phyloP scores from a whole-genome alignment of 2,329 filamentous ascomycete species.

The Botrytis fragariae region DNA sequence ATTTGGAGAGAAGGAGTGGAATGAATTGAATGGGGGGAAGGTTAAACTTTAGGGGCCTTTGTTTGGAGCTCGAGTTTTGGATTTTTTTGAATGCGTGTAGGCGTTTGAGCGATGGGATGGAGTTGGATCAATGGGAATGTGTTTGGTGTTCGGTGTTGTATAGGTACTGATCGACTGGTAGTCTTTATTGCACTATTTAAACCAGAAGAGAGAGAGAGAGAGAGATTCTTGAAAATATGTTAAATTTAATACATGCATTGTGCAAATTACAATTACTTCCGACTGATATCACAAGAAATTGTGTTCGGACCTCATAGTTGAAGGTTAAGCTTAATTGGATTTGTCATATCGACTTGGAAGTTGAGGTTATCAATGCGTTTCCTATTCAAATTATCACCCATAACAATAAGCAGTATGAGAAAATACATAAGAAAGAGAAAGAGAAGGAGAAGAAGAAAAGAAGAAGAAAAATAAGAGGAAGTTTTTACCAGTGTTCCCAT shows the following conservation, averaged over 20 bases:
- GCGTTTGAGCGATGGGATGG: not conserved
- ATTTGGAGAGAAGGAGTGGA: constrained; percentile 69
- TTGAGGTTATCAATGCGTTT: not conserved
- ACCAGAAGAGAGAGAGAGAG: not conserved
- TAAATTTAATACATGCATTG: too few species aligned
- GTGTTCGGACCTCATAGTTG: not conserved
- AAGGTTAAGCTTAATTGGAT: not conserved
- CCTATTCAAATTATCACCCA: not conserved
- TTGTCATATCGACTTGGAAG: not conserved
- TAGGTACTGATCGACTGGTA: too few species aligned
- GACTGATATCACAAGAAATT: not conserved
- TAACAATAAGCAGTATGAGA: not conserved
- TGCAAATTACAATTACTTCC: too few species aligned
- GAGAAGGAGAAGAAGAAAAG: not conserved
- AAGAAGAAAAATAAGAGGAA: not conserved
- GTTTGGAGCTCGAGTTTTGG: not conserved
- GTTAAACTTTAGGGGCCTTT: constrained; percentile 48
- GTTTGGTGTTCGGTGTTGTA: not conserved
- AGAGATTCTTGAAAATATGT: not conserved
- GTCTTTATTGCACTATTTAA: not conserved
- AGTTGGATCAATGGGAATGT: not conserved
- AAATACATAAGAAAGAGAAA: not conserved
- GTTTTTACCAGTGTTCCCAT: not conserved
- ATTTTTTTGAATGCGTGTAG: not conserved
- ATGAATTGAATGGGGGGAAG: constrained; percentile 60